phyloP scores from a whole-genome alignment of 176 grass and related monocot species.

The Pharus latifolius region DNA sequence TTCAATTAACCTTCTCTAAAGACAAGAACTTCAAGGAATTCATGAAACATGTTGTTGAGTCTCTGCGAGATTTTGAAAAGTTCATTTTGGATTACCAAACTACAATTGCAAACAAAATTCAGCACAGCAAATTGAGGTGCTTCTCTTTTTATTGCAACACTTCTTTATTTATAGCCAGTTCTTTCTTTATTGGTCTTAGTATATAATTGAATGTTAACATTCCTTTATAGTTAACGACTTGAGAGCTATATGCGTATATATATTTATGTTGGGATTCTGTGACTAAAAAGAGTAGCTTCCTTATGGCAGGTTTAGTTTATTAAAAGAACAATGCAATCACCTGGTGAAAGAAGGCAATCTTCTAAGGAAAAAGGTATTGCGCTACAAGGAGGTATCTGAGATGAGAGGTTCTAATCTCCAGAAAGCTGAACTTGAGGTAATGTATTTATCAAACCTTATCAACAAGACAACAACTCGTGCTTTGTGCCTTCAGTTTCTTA shows the following conservation, averaged over 20 bases:
- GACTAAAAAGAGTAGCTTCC: not conserved
- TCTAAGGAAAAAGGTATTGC: conserved; percentile 30
- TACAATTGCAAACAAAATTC: conserved; percentile 25
- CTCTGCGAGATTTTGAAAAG: conserved; percentile 28
- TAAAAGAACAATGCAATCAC: conserved; percentile 42
- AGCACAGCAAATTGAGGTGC: conserved; percentile 45
- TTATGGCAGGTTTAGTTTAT: conserved; percentile 31
- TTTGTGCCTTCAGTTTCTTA: not conserved
- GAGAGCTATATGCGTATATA: not conserved
- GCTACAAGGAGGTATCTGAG: conserved; percentile 61
- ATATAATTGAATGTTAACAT: not conserved
- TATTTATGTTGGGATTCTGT: not conserved
- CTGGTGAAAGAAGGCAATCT: conserved; percentile 27
- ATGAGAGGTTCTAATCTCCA: conserved; percentile 50
- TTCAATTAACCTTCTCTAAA: conserved; percentile 23
- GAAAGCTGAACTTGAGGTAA: conserved; percentile 69
- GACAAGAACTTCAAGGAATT: conserved; percentile 23
- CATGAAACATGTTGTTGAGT: conserved; percentile 20
- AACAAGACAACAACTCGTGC: not conserved
- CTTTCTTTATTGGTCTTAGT: not conserved
- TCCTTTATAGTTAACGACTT: not conserved
- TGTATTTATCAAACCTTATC: not conserved
- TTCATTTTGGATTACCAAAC: conserved; percentile 17
- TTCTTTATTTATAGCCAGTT: conserved; percentile 3
- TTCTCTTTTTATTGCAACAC: conserved; percentile 1